Evolutionary conservation across 768 basidiomycete species (phyloP), one percentile per base, ranked within the genome.

Genomic region (Termitomyces sp.): DNA sequence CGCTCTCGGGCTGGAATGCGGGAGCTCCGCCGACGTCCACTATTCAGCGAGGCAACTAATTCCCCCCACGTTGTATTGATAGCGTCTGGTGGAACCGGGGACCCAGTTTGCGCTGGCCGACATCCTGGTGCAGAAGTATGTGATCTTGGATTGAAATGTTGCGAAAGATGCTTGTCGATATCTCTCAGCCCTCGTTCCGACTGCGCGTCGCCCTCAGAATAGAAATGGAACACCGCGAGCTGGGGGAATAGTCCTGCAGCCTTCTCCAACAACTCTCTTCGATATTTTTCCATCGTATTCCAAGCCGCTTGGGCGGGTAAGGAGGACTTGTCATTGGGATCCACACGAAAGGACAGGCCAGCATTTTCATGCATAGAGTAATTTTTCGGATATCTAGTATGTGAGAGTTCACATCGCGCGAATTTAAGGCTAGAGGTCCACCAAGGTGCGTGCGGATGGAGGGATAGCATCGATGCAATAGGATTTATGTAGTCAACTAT

Each of bases 181-280:
- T 28, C 24, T 36, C 33, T 54, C 18, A 57, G 16, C 2, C 34
- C 56, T 7, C n/a, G 50, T 22, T 47, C 51, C 41, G 47, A 37
- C 16, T 33, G 33, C 9, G 5, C 8, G 13, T 45, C 37, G 36
- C 42, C 36, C 13, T 42, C 55, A 18, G 18, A 56, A 54, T 56
- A 54, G 28, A 60, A 54, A 18, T 60, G 55, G 39, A 56, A 60
- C 31, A 36, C 18, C 15, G 52, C 60, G n/a, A 60, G 56, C n/a
- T 42, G 22, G 13, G 51, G 56, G 45, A 57, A 57, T n/a, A 36
- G 8, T 20, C 29, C 2, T 6, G n/a, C 12, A 31, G 45, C 52
- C 31, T 57, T 24, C 8, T 41, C 36, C 8, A 53, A 42, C 8
- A 26, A 9, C 34, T 52, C 39, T 33, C 45, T 36, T 8, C 24